Evolutionary conservation across 1,139 yeast genomes (phyloP), one percentile per base, ranked within the genome.

Genomic region (Lodderomyces orthopsilosis): DNA sequence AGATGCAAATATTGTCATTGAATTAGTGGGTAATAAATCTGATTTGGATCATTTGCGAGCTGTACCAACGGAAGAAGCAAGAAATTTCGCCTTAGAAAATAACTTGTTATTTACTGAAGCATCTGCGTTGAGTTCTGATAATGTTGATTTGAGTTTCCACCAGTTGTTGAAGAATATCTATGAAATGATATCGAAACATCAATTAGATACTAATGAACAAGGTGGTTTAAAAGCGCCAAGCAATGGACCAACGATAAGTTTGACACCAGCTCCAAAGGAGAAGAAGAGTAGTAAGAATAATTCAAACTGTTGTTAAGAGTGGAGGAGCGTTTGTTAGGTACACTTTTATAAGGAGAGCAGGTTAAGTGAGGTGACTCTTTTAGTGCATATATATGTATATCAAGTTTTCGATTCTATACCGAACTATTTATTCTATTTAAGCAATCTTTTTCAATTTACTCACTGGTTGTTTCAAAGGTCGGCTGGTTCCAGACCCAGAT

Each of bases 51-150:
- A 93, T 66, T 74, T 91, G 60, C 81, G 98, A 59, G 97, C 97
- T 1, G 96, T 94, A 21, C 96, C 98, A 47, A 91, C 98, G 35
- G 98, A 93, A 47, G 98, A 93, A 68, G 98, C 98, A 45, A 86
- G 83, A 66, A 86, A 85, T 62, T 93, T 93, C 72, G 97, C 98
- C 40, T 81, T 87, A 50, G 98, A 94, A 67, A 91, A 93, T 70
- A 89, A 80, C 62, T 75, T 93, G 57, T 75, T 93, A 58, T 93
- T 93, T 65, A 91, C 96, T 41, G 98, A 93, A 70, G 95, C 98
- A n/a, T 85, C 95, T 48, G 98, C 98, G 15, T 77, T 94, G 53
- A 90, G 90, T 57, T 85, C 96, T 35, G 95, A 93, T 58, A 94
- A 94, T 64, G 98, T 93, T 47, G 98, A 93, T 63, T 77, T 83